These are phyloP conservation scores for Colletotrichum salicis DNA, from an alignment of 2,329 filamentous ascomycete species.

Conservation along the genomic window DNA sequence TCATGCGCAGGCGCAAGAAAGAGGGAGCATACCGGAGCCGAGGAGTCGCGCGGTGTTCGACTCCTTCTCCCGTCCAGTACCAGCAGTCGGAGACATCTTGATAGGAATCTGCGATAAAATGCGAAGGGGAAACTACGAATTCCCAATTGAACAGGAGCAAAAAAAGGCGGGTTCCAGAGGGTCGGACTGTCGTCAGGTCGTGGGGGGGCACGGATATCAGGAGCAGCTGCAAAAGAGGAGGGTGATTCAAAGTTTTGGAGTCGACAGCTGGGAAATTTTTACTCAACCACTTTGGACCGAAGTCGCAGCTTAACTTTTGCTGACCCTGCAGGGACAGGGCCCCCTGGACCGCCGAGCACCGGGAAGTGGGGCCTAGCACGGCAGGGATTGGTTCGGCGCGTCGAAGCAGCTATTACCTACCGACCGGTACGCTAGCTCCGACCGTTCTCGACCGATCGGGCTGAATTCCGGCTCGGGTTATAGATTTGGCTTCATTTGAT, in stretches of 20 bases:
- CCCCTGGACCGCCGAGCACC: conserved; percentile 28
- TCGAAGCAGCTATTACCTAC: conserved; percentile 5
- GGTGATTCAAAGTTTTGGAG: conserved; percentile 21
- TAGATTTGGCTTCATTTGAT: not conserved
- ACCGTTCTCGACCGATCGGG: not conserved
- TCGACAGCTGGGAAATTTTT: conserved; percentile 35
- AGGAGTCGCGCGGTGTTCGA: conserved; percentile 88
- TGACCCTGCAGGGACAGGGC: conserved; percentile 32
- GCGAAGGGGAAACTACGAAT: not conserved
- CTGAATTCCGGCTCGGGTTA: not conserved
- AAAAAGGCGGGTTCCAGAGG: conserved; percentile 5
- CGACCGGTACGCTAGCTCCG: conserved; percentile 14
- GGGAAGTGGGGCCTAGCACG: conserved; percentile 30
- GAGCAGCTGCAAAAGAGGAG: conserved; percentile 12
- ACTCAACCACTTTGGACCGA: conserved; percentile 27
- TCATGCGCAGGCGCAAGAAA: conserved; percentile 11
- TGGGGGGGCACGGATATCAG: conserved; percentile 21
- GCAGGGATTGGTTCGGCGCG: conserved; percentile 19
- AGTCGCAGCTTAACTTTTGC: conserved; percentile 30
- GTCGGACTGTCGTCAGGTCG: conserved; percentile 20
- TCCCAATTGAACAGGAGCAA: conserved; percentile 18
- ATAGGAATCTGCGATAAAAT: conserved; percentile 18
- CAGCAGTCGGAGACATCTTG: conserved; percentile 69
- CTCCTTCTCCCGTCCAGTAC: conserved; percentile 74
- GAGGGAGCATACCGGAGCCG: conserved; percentile 77